Base-by-base conservation (phyloP, 768 basidiomycete genomes). In the Boletellus ananiceps region DNA sequence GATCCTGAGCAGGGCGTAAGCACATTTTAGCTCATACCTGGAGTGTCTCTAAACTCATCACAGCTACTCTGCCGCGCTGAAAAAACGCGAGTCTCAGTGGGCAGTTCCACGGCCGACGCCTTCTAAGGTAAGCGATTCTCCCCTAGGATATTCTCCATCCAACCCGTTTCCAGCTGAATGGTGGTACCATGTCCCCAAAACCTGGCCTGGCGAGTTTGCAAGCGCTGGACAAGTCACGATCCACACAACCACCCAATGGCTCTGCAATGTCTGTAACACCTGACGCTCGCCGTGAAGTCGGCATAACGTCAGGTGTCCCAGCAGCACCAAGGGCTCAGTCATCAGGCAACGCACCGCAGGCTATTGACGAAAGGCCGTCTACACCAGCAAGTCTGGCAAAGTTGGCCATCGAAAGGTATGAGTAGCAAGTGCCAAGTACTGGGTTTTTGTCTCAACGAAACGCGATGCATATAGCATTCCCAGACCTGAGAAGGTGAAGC, bases 401-500 rank as follows among this genome's bases (percentile, higher is more conserved):
- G 60, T 58, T 79, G 46, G 76, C 83, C 1, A 78, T 87, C 61
- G 84, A 86, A 50, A 85, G 83, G 85, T 86, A 69, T 50, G 66
- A 4, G 42, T 44, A 11, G 18, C 29, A 39, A 0, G 33, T 33
- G 21, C 43, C 29, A 41, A 0, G 29, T 27, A 25, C 48, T 8
- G 18, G 40, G 8, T 35, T 13, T 41, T 31, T 21, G 46, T 53
- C 25, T 40, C 34, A 23, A 51, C 16, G 49, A 38, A 60, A 54
- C 32, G 32, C 47, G 12, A 47, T 25, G 8, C 21, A 51, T 38
- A 19, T 54, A 89, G 87, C 61, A 77, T 89, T 40, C 87, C 86
- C 19, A 72, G 86, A 40, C 87, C 87, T n/a, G 86, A 88, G 62
- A 85, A 87, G 31, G 84, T 89, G 50, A 86, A 81, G 65, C 74